Evolutionary conservation across 306 rosid species (phyloP), one percentile per base, ranked within the genome.

Genomic region (Nissolia schottii): DNA sequence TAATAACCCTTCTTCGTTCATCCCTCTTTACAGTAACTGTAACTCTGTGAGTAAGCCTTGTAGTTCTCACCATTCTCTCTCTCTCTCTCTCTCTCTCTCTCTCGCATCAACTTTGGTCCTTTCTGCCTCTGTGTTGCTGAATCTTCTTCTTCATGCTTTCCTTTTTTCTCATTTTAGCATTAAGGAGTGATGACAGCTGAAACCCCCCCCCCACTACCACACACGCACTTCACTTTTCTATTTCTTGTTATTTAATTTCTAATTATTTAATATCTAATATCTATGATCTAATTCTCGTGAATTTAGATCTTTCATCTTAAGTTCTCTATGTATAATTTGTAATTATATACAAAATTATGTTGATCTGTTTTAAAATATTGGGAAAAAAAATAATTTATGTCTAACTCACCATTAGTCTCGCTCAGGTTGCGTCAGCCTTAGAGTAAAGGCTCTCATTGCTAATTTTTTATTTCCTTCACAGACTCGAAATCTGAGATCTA

Each of bases 151-250:
- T n/a, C n/a, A n/a, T 59, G 53, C 3, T 43, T 25, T 20, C 16
- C 60, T 22, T 75, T 31, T 57, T 58, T 28, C 7, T 43, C 19
- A 14, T 43, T 11, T 70, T 61, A 67, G 27, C 41, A 15, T 4
- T 15, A 45, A 16, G 31, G 3, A 35, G 11, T 28, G 46, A 1
- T 41, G 50, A 22, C 55, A 24, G 70, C 63, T 69, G 74, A 73
- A 69, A 67, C 59, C 43, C 64, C 51, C 64, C 60, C 59, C 25
- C n/a, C n/a, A n/a, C n/a, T n/a, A n/a, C n/a, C n/a, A n/a, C n/a
- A n/a, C n/a, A n/a, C n/a, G n/a, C n/a, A n/a, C n/a, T n/a, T n/a
- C n/a, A n/a, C n/a, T n/a, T n/a, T n/a, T 55, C 2, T 46, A 15
- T 34, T 55, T 25, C 18, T 24, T 32, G 6, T n/a, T 69, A 5